phyloP scores from a whole-genome alignment of 495 filamentous ascomycete genomes.

The Penicillium simplicissimum region DNA sequence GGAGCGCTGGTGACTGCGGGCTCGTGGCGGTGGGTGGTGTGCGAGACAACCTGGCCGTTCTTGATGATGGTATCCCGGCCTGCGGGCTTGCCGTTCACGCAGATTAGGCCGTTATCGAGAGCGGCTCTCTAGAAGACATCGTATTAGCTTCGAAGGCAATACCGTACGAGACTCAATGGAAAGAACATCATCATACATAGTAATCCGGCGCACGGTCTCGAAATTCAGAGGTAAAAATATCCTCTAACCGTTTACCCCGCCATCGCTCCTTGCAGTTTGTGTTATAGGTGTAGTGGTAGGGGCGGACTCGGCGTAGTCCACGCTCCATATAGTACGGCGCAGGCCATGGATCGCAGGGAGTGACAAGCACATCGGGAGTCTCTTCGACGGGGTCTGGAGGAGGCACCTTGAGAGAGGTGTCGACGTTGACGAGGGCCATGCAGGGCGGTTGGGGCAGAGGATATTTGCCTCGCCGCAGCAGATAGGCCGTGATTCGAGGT shows the following conservation, averaged over 20 bases:
- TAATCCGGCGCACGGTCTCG: slow-evolving; percentile 77
- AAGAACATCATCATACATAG: slow-evolving; percentile 57
- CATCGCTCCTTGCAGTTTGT: slow-evolving; percentile 90
- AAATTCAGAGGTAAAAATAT: slow-evolving; percentile 83
- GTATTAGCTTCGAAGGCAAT: slow-evolving; percentile 8
- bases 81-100: slow-evolving; percentile 67
- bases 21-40: slow-evolving; percentile 94
- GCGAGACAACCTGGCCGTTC: slow-evolving; percentile 84
- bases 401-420: slow-evolving; percentile 35
- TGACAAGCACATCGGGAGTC: slow-evolving; percentile 57
- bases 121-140: slow-evolving; percentile 61
- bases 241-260: slow-evolving; percentile 71
- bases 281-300: slow-evolving; percentile 93
- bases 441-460: slow-evolving; percentile 40
- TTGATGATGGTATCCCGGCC: slow-evolving; percentile 60
- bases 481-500: slow-evolving; percentile 56
- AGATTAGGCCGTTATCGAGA: slow-evolving; percentile 73
- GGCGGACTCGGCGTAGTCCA: slow-evolving; percentile 77
- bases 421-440: slow-evolving; percentile 58
- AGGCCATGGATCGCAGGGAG: slow-evolving; percentile 67
- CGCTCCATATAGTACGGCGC: slow-evolving; percentile 74
- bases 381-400: slow-evolving; percentile 36
- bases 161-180: not conserved
- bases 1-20: slow-evolving; percentile 82
- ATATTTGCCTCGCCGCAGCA: slow-evolving; percentile 55